Base-by-base conservation (phyloP, 805 yeast species). In the Clavispora fructus region DNA sequence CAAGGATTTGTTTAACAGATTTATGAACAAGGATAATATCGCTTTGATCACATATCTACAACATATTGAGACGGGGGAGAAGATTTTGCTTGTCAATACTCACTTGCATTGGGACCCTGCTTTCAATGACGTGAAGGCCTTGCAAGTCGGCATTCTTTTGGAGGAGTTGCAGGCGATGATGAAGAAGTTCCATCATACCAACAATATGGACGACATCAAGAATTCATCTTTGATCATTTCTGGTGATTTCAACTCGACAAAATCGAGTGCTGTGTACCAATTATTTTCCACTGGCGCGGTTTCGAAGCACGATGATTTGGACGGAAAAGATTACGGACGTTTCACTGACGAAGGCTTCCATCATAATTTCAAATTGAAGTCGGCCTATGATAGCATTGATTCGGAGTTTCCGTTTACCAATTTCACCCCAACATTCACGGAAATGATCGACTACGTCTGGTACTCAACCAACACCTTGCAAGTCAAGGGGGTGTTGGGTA, bases 51-150 rank as follows among this genome's bases (percentile, higher is more conserved):
- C 86, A 13, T 78, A 83, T 46, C 77, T 94, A 54, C 89, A 87
- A 61, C 94, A 87, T 59, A 64, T 73, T 30, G 77, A 76, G 45
- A 79, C 91, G 6, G 89, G 91, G 14, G 86, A 84, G 61, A 77
- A 78, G 51, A 67, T 92, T 33, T 74, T 87, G 54, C 73, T 89
- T 32, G 90, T 87, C 4, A 92, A 90, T 59, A 92, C 98, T 0
- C 99, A 94, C 74, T 79, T 94, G 64, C 97, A 92, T 65, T 94
- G 99, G 98, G 97, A 94, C 71, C 99, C 99, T 4, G 88, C 87
- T 42, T 87, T 83, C 61, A 88, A 88, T 62, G 99, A 94, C 68
- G 99, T 94, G 46, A 94, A 94, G 65, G 82, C 97, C 2, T 85
- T 94, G 69, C 99, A 94, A 71, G 94, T 87, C 46, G 97, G 96